A percentile compares a stretch with the other conserved stretches of the same genome.
These are phyloP conservation scores for Oligophagozyma castellii DNA, from an alignment of 1,139 yeast species.

Conservation along the genomic window DNA sequence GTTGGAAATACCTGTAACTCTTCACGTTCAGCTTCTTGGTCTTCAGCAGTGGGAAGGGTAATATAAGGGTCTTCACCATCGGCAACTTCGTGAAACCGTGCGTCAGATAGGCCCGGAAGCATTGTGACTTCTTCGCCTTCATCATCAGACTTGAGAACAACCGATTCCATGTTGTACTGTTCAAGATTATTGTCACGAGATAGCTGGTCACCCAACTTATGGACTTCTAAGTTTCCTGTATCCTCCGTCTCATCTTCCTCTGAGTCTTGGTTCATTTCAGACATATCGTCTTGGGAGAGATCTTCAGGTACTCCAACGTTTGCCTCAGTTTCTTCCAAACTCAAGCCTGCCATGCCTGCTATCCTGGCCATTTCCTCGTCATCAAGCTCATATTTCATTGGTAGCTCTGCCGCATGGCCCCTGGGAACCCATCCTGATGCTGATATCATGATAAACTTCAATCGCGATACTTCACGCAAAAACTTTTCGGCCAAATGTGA, in stretches of 20 bases:
- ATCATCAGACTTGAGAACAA: slow-evolving; percentile 43
- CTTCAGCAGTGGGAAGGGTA: slow-evolving; percentile 50
- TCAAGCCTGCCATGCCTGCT: slow-evolving; percentile 69
- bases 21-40: slow-evolving; percentile 55
- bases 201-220: slow-evolving; percentile 35
- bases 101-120: slow-evolving; percentile 55
- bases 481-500: too few relatives aligned
- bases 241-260: slow-evolving; percentile 12
- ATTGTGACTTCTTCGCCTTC: slow-evolving; percentile 41
- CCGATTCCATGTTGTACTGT: slow-evolving; percentile 75
- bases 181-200: slow-evolving; percentile 73
- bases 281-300: slow-evolving; percentile 12
- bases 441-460: slow-evolving; percentile 84
- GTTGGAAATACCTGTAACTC: slow-evolving; percentile 82
- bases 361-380: slow-evolving; percentile 92
- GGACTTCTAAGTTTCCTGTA: slow-evolving; percentile 8
- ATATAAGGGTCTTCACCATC: slow-evolving; percentile 65
- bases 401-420: slow-evolving; percentile 89
- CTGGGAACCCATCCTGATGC: slow-evolving; percentile 94
- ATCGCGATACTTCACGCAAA: too few relatives aligned
- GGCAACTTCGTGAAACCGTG: slow-evolving; percentile 44
- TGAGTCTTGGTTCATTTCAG: slow-evolving; percentile 11
- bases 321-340: slow-evolving; percentile 29
- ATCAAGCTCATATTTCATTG: slow-evolving; percentile 74
- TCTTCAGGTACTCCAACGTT: slow-evolving; percentile 17